Evolutionary conservation across 192 early-diverging fungal genomes (phyloP), one percentile per base, ranked within the genome.

Genomic region (Mortierella antarctica): DNA sequence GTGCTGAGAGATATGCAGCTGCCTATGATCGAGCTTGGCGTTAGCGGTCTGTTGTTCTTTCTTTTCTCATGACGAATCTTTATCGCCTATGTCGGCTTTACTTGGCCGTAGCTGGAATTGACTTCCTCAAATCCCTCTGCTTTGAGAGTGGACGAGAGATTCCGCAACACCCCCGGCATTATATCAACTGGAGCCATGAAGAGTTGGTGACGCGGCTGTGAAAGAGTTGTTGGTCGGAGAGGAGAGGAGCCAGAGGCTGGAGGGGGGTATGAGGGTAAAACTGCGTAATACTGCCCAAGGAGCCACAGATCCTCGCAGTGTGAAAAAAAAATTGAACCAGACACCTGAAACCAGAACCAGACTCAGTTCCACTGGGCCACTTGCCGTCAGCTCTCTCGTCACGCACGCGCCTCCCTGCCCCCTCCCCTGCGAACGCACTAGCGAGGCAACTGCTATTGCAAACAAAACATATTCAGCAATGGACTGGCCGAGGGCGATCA

Each of bases 1-100:
- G 15, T n/a, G 53, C 61, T 11, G 70, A 71, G 9, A 71, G 61
- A 57, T 63, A 71, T 14, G 61, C 50, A 6, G 60, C 53, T 14
- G 70, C 46, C 51, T 59, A 20, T 4, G 13, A 59, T 39, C 39
- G 39, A 59, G 11, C 17, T 42, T 9, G 5, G 49, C 5, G 23
- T 23, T 12, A 39, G 45, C n/a, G 12, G n/a, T 67, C 7, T 15
- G n/a, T 57, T 21, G 7, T 14, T 57, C 20, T 41, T 15, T 57
- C 23, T 20, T 20, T 48, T 42, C 15, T n/a, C 39, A 6, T 17
- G 31, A 31, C 31, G 31, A 3, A 31, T 2, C 31, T 31, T 31
- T 31, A 31, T 31, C 31, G 31, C 31, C 3, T 1, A 3, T 31
- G 31, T 3, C 31, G 1, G 31, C 18, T 18, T 60, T 62, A 62